Evolutionary conservation across 2,329 filamentous ascomycete species (phyloP), one percentile per base, ranked within the genome.

Genomic region (Ceratocystis smalleyi): DNA sequence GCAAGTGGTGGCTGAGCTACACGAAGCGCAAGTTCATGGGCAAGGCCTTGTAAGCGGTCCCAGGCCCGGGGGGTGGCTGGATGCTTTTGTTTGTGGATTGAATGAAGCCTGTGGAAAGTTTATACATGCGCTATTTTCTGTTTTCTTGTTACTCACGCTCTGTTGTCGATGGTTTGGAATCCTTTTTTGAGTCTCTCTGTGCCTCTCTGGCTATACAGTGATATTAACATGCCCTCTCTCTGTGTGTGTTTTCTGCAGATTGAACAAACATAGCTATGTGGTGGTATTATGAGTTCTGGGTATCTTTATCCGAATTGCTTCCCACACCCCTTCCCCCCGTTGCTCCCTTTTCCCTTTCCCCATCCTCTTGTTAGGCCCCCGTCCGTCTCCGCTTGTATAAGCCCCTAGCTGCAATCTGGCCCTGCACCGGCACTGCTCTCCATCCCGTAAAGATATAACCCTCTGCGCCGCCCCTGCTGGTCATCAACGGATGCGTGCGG

Each of bases 1-100:
- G 78, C 75, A 83, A 95, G 84, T 97, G 92, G 89, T 99, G 94
- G 94, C 77, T 99, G 74, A 97, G 94, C 80, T 99, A 96, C 75
- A 89, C 89, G 63, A 97, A 97, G 85, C 86, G 94, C 77, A 96
- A 96, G 84, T 99, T 99, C 74, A 97, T 99, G 94, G 91, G 91
- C 74, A 97, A 97, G 84, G 83, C 83, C 69, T 78, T 94, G 76
- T 91, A 79, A 74, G 43, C 8, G 43, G 24, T 49, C n/a, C 10
- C 45, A 19, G 19, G 45, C 8, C 45, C 3, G 45, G 47, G 15
- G 19, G 19, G 7, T 24, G 19, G 10, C 47, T 15, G 10, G 4
- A 54, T 45, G 17, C 61, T 62, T 17, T 59, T 32, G 4, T 40
- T 40, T 51, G 49, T 40, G 63, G 59, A 2, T 64, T 45, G 63